phyloP scores from a whole-genome alignment of 2,329 filamentous ascomycete genomes.

The Diaporthe caulivora region DNA sequence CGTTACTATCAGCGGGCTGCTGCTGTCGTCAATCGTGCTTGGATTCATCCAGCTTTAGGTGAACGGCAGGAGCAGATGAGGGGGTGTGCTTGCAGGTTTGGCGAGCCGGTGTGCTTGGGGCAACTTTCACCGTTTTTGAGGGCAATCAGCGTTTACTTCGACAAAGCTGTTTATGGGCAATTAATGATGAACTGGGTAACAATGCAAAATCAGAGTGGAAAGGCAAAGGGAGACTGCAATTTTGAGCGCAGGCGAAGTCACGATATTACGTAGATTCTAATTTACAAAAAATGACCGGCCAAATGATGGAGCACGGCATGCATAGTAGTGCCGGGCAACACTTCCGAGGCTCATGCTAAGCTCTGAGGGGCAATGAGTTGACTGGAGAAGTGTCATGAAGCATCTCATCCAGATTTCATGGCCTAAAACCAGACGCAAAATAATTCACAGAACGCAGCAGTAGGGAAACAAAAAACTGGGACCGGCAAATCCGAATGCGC shows the following conservation, averaged over 20 bases:
- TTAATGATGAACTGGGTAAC: not conserved
- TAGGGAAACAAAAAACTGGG: too few species aligned
- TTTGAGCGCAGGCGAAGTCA: not conserved
- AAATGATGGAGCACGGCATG: not conserved
- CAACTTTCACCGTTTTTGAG: not conserved
- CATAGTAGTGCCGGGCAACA: not conserved
- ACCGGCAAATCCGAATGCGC: not conserved
- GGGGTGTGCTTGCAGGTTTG: not conserved
- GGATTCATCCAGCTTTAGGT: slow-evolving; percentile 16
- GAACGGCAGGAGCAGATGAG: not conserved
- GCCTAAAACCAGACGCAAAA: too few species aligned
- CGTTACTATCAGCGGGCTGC: slow-evolving; percentile 22
- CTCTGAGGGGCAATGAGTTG: not conserved
- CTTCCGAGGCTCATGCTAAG: not conserved
- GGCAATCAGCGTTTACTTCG: not conserved
- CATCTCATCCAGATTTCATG: not conserved
- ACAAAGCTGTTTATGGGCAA: not conserved
- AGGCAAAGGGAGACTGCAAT: not conserved
- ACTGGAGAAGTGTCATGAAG: not conserved
- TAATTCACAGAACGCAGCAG: too few species aligned
- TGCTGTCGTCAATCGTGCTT: slow-evolving; percentile 23
- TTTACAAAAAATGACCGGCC: not conserved
- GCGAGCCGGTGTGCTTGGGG: not conserved
- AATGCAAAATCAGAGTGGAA: not conserved
- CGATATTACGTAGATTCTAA: not conserved